Conservation (phyloP, 345 rosid species). For the Cardiospermum halicacabum region DNA sequence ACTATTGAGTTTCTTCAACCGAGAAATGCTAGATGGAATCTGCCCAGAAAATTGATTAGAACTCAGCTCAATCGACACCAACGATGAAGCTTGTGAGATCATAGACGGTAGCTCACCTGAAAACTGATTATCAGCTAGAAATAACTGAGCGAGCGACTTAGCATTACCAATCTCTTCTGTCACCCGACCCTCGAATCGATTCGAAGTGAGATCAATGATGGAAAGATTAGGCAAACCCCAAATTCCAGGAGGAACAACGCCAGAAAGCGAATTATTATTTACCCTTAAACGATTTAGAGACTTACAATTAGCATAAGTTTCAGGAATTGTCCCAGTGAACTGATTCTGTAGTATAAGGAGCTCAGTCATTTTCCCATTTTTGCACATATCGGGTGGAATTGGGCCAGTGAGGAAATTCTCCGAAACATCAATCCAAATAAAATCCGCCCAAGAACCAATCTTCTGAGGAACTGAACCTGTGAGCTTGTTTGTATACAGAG, state of each 20-base stretch:
- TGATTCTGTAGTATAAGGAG: conserved; percentile 63
- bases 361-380: conserved; percentile 51
- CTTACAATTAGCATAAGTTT: conserved; percentile 47
- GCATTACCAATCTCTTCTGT: conserved; percentile 48
- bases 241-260: conserved; percentile 52
- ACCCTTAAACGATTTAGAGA: conserved; percentile 54
- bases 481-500: conserved; percentile 62
- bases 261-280: conserved; percentile 61
- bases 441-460: conserved; percentile 57
- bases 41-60: conserved; percentile 51
- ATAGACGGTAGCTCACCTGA: conserved; percentile 54
- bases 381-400: conserved; percentile 81
- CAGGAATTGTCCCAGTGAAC: conserved; percentile 59
- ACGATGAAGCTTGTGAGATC: conserved; percentile 50
- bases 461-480: conserved; percentile 60
- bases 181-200: conserved; percentile 56
- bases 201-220: conserved; percentile 54
- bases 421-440: conserved; percentile 57
- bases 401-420: conserved; percentile 73
- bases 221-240: conserved; percentile 70
- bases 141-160: conserved; percentile 49
- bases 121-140: conserved; percentile 47
- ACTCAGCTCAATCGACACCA: conserved; percentile 44
- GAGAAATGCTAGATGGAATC: conserved; percentile 47
- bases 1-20: conserved; percentile 46